Conservation (phyloP, 768 basidiomycete species). For the Coprinellus micaceus region DNA sequence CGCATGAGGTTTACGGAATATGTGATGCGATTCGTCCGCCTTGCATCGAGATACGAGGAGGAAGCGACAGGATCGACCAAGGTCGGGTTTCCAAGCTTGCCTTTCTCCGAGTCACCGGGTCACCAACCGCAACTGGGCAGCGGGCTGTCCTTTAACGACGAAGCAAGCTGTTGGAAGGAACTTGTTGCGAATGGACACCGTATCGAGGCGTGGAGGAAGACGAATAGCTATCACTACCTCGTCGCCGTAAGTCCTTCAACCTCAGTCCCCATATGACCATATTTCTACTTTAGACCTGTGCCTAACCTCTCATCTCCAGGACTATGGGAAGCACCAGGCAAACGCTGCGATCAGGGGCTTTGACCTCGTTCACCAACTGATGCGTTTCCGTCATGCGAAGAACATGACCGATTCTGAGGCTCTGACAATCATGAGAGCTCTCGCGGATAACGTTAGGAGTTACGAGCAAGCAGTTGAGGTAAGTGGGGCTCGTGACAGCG, state of each 20-base stretch:
- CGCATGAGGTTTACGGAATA: conserved; percentile 90
- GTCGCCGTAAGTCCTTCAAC: conserved; percentile 48
- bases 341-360: conserved; percentile 68
- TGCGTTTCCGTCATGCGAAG: conserved; percentile 71
- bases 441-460: conserved; percentile 66
- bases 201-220: conserved; percentile 92
- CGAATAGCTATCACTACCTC: conserved; percentile 72
- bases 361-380: conserved; percentile 84
- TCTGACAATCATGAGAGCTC: conserved; percentile 65
- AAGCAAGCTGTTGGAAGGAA: conserved; percentile 61
- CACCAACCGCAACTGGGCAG: conserved; percentile 62
- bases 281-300: conserved; percentile 5
- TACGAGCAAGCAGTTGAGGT: conserved; percentile 94
- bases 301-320: conserved; percentile 40
- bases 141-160: conserved; percentile 78
- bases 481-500: conserved; percentile 12
- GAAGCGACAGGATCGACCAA: conserved; percentile 77
- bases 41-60: conserved; percentile 87
- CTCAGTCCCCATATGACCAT: too few species aligned
- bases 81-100: conserved; percentile 64
- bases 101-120: conserved; percentile 48
- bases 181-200: conserved; percentile 72
- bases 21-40: conserved; percentile 76
- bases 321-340: conserved; percentile 55
- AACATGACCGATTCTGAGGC: conserved; percentile 71